Percentiles rank a stretch among this genome's conserved stretches.
These are phyloP conservation scores for Usnea hakonensis DNA, from an alignment of 495 filamentous ascomycete genomes.

Conservation along the genomic window DNA sequence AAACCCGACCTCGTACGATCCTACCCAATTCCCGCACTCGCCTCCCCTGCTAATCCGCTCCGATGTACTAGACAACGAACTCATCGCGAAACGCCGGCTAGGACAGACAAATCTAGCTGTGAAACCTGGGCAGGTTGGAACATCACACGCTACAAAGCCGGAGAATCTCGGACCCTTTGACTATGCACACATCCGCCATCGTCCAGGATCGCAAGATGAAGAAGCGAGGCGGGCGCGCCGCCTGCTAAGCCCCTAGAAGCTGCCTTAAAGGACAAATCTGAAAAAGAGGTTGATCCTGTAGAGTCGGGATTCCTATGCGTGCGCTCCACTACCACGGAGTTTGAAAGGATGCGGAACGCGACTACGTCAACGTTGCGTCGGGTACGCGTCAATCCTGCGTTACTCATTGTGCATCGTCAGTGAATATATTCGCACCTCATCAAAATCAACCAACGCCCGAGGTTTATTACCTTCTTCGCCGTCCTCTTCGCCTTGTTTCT, in stretches of 20 bases:
- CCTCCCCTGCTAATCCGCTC: constrained; percentile 17
- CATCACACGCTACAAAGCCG: constrained; percentile 56
- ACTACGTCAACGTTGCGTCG: too few relatives aligned
- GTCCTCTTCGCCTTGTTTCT: too few relatives aligned
- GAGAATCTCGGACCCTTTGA: constrained; percentile 79
- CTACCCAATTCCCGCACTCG: constrained; percentile 14
- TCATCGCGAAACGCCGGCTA: constrained; percentile 76
- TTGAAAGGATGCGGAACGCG: constrained; percentile 75
- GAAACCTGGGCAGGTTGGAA: constrained; percentile 60
- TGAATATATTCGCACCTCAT: constrained; percentile 74
- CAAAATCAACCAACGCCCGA: constrained; percentile 53
- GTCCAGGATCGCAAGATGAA: too few relatives aligned
- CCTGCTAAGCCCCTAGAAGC: too few relatives aligned
- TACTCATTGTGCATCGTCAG: too few relatives aligned
- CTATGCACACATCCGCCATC: constrained; percentile 93
- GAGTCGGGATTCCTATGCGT: too few relatives aligned
- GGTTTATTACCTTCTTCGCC: constrained; percentile 94
- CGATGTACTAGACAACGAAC: constrained; percentile 36
- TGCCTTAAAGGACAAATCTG: too few relatives aligned
- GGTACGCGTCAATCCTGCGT: too few relatives aligned
- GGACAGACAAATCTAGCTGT: constrained; percentile 85
- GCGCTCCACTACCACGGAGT: constrained; percentile 79
- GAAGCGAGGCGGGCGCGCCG: too few relatives aligned
- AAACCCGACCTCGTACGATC: constrained; percentile 54
- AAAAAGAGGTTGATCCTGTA: too few relatives aligned